Conservation (phyloP, 257 asterid species). For the Petunia axillaris region DNA sequence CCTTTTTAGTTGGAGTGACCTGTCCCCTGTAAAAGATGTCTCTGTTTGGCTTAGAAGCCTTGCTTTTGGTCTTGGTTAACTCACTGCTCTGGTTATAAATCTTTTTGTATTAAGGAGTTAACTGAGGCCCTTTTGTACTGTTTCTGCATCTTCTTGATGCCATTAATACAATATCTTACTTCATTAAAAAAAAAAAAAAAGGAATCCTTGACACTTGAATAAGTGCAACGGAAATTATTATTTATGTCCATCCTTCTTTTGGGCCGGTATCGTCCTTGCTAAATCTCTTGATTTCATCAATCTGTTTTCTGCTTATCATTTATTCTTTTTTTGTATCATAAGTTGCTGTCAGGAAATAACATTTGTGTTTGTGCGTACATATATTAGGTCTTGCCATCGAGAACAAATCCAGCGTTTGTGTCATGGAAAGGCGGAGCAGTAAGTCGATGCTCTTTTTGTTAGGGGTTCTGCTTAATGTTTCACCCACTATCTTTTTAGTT, state of each 20-base stretch:
- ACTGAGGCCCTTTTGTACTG: too few species aligned
- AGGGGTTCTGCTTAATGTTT: not conserved
- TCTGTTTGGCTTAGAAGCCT: too few species aligned
- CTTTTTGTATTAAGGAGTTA: too few species aligned
- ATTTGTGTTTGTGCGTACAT: not conserved
- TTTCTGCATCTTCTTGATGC: too few species aligned
- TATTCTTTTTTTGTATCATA: not conserved
- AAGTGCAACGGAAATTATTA: conserved; percentile 3
- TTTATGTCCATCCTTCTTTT: not conserved
- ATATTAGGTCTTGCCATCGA: conserved; percentile 79
- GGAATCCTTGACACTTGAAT: conserved; percentile 1
- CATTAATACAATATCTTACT: too few species aligned
- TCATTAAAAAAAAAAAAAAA: too few species aligned
- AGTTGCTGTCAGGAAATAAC: not conserved
- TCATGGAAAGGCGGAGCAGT: conserved; percentile 98
- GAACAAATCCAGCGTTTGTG: conserved; percentile 71
- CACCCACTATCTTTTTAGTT: not conserved
- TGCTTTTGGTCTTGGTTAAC: too few species aligned
- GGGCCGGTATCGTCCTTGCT: not conserved
- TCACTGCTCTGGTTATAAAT: too few species aligned
- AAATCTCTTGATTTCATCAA: not conserved
- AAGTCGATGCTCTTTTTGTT: conserved; percentile 45
- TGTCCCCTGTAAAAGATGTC: too few species aligned
- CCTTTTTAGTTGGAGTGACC: too few species aligned
- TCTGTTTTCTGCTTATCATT: not conserved